phyloP scores from a whole-genome alignment of 164 flowering plant species.

The Chloranthus sessilifolius region DNA sequence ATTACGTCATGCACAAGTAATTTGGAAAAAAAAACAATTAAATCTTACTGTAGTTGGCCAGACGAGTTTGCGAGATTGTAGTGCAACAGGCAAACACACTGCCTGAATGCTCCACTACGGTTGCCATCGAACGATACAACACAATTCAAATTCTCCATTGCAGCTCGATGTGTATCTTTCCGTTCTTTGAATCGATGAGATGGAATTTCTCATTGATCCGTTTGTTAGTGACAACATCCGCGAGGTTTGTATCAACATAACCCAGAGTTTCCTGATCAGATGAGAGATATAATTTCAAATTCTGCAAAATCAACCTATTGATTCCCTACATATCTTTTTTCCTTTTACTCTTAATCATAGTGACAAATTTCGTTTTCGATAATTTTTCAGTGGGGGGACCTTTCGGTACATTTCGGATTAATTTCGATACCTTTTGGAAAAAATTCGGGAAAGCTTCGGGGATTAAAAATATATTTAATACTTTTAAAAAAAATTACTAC shows the following conservation, averaged over 20 bases:
- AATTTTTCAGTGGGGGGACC: too few species aligned
- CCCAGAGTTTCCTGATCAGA: slow-evolving; percentile 67
- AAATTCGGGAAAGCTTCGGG: too few species aligned
- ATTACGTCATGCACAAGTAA: slow-evolving; percentile 8
- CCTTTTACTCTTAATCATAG: too few species aligned
- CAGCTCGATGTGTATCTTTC: slow-evolving; percentile 75
- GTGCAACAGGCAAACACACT: background rate
- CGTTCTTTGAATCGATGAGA: slow-evolving; percentile 91
- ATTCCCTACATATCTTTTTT: too few species aligned
- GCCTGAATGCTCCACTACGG: background rate
- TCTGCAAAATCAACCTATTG: too few species aligned
- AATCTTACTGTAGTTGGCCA: background rate
- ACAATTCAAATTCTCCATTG: slow-evolving; percentile 73
- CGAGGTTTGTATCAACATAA: slow-evolving; percentile 59
- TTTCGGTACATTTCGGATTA: too few species aligned
- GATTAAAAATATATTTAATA: too few species aligned
- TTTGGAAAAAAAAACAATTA: background rate
- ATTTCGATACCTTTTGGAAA: too few species aligned
- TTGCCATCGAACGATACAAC: background rate
- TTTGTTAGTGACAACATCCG: slow-evolving; percentile 73
- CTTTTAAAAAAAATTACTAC: too few species aligned
- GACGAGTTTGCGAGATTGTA: background rate
- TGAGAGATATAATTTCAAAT: background rate
- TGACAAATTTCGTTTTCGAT: too few species aligned
- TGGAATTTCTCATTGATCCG: slow-evolving; percentile 83